Evolutionary conservation across 305 asterid genomes (phyloP).

Genomic region (Rubia tinctorum): DNA sequence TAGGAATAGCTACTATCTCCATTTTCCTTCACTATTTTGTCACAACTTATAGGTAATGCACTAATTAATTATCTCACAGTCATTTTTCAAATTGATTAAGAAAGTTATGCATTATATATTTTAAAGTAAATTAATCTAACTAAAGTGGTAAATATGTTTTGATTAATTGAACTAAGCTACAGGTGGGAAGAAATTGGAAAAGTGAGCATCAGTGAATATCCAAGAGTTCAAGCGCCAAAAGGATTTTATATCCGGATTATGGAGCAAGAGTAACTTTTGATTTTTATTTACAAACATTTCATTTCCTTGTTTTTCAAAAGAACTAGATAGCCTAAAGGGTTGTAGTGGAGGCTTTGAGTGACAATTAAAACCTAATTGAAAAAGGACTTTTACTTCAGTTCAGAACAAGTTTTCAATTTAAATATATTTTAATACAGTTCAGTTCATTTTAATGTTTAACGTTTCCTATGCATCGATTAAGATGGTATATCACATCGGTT

Average conservation of each 20-base stretch:
- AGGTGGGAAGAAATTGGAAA: conserved; percentile 80
- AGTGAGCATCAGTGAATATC: conserved; percentile 52
- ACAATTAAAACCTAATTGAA: too few species aligned
- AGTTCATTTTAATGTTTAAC: too few species aligned
- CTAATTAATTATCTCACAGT: neutral
- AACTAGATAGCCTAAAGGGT: too few species aligned
- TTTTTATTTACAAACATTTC: neutral
- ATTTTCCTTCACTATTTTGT: conserved; percentile 66
- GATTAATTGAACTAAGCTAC: neutral
- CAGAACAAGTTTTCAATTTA: too few species aligned
- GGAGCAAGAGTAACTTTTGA: neutral
- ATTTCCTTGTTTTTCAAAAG: too few species aligned
- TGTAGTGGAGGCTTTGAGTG: too few species aligned
- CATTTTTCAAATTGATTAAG: neutral
- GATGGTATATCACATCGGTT: too few species aligned
- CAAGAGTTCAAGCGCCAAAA: conserved; percentile 41
- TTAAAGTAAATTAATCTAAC: too few species aligned
- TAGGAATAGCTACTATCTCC: conserved; percentile 52
- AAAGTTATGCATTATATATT: neutral
- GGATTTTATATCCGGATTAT: conserved; percentile 28
- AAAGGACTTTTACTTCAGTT: too few species aligned
- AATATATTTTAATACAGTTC: too few species aligned
- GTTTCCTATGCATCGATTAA: too few species aligned
- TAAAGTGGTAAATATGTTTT: too few species aligned
- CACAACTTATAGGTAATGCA: conserved; percentile 48